phyloP scores from a whole-genome alignment of 2,329 filamentous ascomycete genomes.

The Pyrenophora graminea region DNA sequence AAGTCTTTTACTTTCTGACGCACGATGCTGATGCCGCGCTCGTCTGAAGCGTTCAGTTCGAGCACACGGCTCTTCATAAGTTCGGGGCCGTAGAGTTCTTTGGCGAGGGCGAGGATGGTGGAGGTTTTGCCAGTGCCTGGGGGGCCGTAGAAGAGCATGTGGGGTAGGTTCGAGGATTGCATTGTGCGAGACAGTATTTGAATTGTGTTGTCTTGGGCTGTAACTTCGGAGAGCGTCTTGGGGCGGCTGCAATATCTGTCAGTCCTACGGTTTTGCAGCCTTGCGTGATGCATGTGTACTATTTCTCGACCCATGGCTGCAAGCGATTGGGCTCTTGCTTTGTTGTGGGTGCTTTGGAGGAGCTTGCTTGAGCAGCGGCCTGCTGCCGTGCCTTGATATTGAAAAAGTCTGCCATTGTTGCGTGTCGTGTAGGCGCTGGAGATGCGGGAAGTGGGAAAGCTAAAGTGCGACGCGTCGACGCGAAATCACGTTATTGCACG shows the following conservation, averaged over 20 bases:
- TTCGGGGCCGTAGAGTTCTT: slow-evolving; percentile 95
- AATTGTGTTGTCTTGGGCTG: slow-evolving; percentile 96
- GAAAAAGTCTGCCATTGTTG: slow-evolving; percentile 85
- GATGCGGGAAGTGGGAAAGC: slow-evolving; percentile 17
- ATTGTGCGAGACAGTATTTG: slow-evolving; percentile 89
- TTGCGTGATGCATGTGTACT: slow-evolving; percentile 59
- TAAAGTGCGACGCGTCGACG: slow-evolving; percentile 41
- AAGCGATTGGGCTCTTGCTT: slow-evolving; percentile 67
- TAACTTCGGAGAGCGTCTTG: slow-evolving; percentile 90
- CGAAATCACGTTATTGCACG: slow-evolving; percentile 37
- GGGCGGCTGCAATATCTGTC: slow-evolving; percentile 68
- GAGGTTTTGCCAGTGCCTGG: slow-evolving; percentile 98
- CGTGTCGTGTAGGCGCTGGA: slow-evolving; percentile 10
- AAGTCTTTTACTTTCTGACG: slow-evolving; percentile 99
- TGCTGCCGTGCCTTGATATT: slow-evolving; percentile 84
- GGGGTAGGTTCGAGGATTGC: slow-evolving; percentile 95
- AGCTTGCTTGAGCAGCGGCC: slow-evolving; percentile 72
- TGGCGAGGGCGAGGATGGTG: slow-evolving; percentile 93
- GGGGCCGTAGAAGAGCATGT: slow-evolving; percentile 99
- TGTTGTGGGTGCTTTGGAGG: slow-evolving; percentile 66
- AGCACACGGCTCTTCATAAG: slow-evolving; percentile 93
- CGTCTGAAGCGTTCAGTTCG: slow-evolving; percentile 98
- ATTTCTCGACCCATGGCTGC: slow-evolving; percentile 99
- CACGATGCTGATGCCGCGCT: slow-evolving; percentile 95
- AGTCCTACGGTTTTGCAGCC: slow-evolving; percentile 9